These are phyloP conservation scores for Pestalotiopsis sp. DNA, from an alignment of 2,329 filamentous ascomycete genomes.

Conservation along the genomic window DNA sequence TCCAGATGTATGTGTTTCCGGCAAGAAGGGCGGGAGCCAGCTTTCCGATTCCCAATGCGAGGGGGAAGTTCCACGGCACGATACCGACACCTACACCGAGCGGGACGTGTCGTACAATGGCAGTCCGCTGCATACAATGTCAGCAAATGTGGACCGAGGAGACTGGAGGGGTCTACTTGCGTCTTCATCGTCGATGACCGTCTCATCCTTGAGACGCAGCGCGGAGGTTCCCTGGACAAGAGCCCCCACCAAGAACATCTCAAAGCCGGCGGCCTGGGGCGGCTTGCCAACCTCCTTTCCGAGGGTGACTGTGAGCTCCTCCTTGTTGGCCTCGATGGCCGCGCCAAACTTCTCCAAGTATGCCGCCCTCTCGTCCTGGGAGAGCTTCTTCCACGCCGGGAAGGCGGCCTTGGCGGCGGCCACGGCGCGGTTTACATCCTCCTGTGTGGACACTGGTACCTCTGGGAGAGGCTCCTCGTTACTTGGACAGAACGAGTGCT, in stretches of 20 bases:
- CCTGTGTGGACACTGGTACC: constrained; percentile 2
- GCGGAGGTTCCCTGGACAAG: constrained; percentile 33
- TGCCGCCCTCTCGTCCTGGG: constrained; percentile 18
- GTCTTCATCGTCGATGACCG: constrained; percentile 14
- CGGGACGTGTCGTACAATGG: not conserved
- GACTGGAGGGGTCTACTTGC: not conserved
- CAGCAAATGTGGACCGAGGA: not conserved
- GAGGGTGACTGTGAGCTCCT: constrained; percentile 14
- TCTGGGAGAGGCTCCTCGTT: not conserved
- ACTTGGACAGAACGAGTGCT: not conserved
- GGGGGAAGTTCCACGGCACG: not conserved
- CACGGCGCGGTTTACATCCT: constrained; percentile 1
- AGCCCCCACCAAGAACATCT: constrained; percentile 11
- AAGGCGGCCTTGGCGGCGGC: not conserved
- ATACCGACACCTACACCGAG: not conserved
- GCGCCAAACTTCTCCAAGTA: constrained; percentile 23
- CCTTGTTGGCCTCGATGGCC: constrained; percentile 15
- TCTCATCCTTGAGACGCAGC: constrained; percentile 22
- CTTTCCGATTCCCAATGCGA: not conserved
- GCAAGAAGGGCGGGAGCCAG: not conserved
- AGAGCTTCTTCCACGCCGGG: constrained; percentile 13
- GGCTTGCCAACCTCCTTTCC: constrained; percentile 18
- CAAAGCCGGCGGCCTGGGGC: constrained; percentile 14
- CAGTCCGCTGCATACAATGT: not conserved
- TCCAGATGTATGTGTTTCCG: constrained; percentile 22